A percentile compares a stretch with the other conserved stretches of the same genome.
Conservation (phyloP, 23 red algal species). For the Gracilaria gracilis region DNA sequence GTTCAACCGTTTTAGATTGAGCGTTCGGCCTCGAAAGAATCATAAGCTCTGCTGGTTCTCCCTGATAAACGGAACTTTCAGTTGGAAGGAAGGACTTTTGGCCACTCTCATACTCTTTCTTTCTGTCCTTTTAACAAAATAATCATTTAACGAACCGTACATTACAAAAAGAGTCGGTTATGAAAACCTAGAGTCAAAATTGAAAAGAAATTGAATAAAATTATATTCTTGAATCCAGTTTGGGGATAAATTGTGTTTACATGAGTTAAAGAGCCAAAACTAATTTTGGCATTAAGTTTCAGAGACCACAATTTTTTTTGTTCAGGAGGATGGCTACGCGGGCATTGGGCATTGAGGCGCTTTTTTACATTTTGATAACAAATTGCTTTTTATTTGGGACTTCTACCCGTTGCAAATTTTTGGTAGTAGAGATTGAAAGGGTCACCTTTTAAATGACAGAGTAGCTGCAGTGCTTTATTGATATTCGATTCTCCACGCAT, state of each 20-base stretch:
- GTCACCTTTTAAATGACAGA: neutral
- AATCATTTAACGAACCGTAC: neutral
- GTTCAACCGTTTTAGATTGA: neutral
- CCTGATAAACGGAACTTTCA: neutral
- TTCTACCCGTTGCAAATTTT: neutral
- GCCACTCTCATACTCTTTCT: neutral
- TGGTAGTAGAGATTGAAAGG: constrained; percentile 46
- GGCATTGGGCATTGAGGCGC: neutral
- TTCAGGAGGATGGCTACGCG: neutral
- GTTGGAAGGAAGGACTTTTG: neutral
- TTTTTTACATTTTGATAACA: neutral
- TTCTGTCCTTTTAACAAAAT: neutral
- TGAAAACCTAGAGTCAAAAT: neutral
- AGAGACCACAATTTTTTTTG: neutral
- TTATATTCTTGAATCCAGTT: neutral
- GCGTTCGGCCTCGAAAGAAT: neutral
- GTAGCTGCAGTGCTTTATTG: neutral
- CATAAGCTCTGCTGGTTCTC: neutral
- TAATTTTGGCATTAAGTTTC: neutral
- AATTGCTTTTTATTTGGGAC: neutral
- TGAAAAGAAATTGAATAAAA: neutral
- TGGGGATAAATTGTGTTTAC: neutral
- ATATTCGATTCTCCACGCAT: neutral
- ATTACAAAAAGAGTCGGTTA: constrained; percentile 16
- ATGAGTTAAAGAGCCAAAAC: neutral